Evolutionary conservation across 352 stramenopile genomes (phyloP).

Genomic region (Phytophthora idaei): DNA sequence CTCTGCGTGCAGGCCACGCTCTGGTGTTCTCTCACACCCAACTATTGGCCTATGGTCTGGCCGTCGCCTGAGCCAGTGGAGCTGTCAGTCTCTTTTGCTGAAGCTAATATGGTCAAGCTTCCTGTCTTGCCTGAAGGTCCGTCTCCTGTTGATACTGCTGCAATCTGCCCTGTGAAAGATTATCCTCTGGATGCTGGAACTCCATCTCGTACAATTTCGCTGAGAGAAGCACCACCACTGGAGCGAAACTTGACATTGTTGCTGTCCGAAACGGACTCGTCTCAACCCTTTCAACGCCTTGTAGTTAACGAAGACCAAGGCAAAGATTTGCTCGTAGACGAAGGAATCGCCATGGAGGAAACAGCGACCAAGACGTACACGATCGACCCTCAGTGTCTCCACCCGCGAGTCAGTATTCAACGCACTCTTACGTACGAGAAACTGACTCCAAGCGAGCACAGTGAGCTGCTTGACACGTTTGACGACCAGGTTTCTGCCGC

Average conservation of each 20-base stretch:
- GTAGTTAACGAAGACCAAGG: conserved; percentile 50
- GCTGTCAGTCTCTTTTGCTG: conserved; percentile 37
- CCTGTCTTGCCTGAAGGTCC: conserved; percentile 28
- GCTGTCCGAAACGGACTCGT: conserved; percentile 43
- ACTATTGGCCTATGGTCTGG: conserved; percentile 63
- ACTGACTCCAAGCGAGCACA: conserved; percentile 22
- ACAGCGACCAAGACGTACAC: conserved; percentile 50
- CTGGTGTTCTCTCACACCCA: conserved; percentile 44
- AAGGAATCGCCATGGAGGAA: conserved; percentile 55
- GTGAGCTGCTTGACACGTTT: conserved; percentile 27
- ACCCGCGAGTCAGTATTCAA: conserved; percentile 43
- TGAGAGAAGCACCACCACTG: conserved; percentile 41
- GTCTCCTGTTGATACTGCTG: not conserved
- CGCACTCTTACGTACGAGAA: conserved; percentile 52
- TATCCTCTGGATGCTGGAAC: conserved; percentile 43
- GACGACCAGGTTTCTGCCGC: conserved; percentile 20
- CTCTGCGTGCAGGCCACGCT: conserved; percentile 34
- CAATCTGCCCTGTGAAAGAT: conserved; percentile 34
- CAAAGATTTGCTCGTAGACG: conserved; percentile 50
- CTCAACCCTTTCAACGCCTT: conserved; percentile 37
- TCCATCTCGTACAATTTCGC: conserved; percentile 35
- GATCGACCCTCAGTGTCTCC: conserved; percentile 39
- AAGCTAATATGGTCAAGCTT: conserved; percentile 41
- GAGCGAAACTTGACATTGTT: conserved; percentile 40
- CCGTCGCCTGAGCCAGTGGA: conserved; percentile 46